Conservation (phyloP, 2,329 filamentous ascomycete genomes). For the Apiospora pterosperma region DNA sequence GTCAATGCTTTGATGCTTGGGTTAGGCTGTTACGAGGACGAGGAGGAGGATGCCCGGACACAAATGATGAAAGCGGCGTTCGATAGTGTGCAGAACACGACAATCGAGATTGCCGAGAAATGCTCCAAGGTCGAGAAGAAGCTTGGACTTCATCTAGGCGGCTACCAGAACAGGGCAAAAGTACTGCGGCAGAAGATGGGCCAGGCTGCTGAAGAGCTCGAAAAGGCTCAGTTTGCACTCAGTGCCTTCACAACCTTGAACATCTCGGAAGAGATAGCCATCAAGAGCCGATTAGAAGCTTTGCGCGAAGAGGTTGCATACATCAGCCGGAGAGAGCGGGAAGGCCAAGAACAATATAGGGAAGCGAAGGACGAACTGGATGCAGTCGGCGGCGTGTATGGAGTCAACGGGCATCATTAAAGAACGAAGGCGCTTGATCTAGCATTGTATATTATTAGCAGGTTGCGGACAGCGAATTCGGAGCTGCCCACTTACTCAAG, state of each 20-base stretch:
- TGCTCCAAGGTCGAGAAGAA: conserved; percentile 93
- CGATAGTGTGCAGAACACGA: conserved; percentile 71
- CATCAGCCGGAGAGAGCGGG: conserved; percentile 76
- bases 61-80: conserved; percentile 67
- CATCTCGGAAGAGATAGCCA: conserved; percentile 74
- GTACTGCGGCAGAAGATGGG: conserved; percentile 74
- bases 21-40: conserved; percentile 74
- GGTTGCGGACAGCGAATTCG: neutral
- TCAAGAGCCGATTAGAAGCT: conserved; percentile 67
- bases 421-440: neutral
- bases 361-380: conserved; percentile 74
- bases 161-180: conserved; percentile 84
- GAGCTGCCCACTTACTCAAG: neutral
- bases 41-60: conserved; percentile 67
- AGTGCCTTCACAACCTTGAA: conserved; percentile 73
- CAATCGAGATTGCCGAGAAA: conserved; percentile 71
- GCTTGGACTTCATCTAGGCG: conserved; percentile 79
- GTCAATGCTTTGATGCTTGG: conserved; percentile 66
- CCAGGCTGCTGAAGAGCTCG: conserved; percentile 70
- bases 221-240: conserved; percentile 69
- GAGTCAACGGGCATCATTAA: conserved; percentile 30
- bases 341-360: conserved; percentile 86
- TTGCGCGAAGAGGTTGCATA: conserved; percentile 81
- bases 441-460: neutral
- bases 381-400: conserved; percentile 40